Evolutionary conservation across 306 rosid genomes (phyloP), one percentile per base, ranked within the genome.

Genomic region (Citrullus amarus): DNA sequence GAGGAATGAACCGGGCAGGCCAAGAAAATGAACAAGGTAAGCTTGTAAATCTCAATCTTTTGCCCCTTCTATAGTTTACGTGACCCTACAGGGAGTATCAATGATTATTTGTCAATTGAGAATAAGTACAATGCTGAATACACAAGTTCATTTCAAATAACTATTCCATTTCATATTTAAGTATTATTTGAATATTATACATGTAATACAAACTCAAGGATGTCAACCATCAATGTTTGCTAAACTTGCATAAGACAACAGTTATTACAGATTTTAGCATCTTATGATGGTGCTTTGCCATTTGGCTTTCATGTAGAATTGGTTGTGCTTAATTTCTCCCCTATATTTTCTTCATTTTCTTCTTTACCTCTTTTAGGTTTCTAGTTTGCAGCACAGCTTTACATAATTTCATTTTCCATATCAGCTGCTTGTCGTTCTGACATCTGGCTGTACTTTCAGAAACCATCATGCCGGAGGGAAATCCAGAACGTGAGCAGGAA

Each of bases 1-100:
- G 97, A 41, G 97, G 99, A 81, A 92, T 92, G 97, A 95, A 95
- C 69, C 89, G 99, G 85, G 97, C 92, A 32, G 97, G 96, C 28
- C 97, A 88, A 86, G 99, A 91, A 78, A 83, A 87, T 60, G 93
- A 91, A 59, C 91, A 88, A 86, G 97, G 97, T 95, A 79, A 57
- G 68, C 80, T 60, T 83, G 41, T 70, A 25, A 69, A 28, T 78
- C 53, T 80, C 75, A 30, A 36, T 55, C 25, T 68, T 53, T 80
- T 20, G 79, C 39, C 30, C 59, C 39, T 48, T 79, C 11, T 41
- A 69, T 69, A 10, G 75, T 9, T 65, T 36, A 34, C 28, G 28
- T 70, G 30, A 70, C 32, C 6, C 50, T 41, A 18, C 6, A 43
- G 75, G 22, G 72, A 65, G 28, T 68, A 13, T 13, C 55, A n/a